Conservation (phyloP, 139 green algal genomes). For the Yamagishiella unicocca region DNA sequence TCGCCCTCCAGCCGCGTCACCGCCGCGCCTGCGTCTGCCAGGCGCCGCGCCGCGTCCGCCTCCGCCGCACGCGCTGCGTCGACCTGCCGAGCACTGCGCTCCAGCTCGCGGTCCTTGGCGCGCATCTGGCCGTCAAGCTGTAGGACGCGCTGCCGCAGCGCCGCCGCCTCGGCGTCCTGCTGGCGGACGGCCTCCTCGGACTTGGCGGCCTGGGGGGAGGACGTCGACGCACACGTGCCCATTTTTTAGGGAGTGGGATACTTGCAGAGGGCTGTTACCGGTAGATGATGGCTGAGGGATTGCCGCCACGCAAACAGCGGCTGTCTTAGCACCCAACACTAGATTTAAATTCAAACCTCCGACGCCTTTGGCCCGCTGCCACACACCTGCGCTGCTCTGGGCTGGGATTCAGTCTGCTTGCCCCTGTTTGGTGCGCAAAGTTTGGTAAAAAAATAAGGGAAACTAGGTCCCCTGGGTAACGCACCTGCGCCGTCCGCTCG, state of each 20-base stretch:
- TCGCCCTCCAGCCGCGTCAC: conserved; percentile 15
- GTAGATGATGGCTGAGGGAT: no score
- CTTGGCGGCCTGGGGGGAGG: not conserved
- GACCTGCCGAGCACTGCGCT: conserved; percentile 22
- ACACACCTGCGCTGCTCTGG: no score
- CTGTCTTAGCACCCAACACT: no score
- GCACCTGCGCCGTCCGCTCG: conserved; percentile 36
- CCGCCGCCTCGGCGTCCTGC: conserved; percentile 24
- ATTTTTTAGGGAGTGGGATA: no score
- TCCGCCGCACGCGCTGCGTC: conserved; percentile 46
- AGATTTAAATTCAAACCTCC: not conserved
- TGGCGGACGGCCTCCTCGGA: conserved; percentile 3
- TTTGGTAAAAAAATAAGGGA: no score
- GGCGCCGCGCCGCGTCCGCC: not conserved
- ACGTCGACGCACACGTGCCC: no score
- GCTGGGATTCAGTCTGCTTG: no score
- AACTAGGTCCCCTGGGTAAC: no score
- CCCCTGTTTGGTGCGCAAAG: no score
- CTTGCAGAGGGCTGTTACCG: no score
- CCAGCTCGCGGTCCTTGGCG: conserved; percentile 50
- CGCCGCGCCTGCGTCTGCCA: conserved; percentile 6
- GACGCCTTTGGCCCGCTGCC: not conserved
- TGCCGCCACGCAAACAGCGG: no score
- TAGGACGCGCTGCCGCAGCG: not conserved
- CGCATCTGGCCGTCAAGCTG: conserved; percentile 43